phyloP scores from a whole-genome alignment of 768 basidiomycete genomes.

The Infundibulicybe gibba region DNA sequence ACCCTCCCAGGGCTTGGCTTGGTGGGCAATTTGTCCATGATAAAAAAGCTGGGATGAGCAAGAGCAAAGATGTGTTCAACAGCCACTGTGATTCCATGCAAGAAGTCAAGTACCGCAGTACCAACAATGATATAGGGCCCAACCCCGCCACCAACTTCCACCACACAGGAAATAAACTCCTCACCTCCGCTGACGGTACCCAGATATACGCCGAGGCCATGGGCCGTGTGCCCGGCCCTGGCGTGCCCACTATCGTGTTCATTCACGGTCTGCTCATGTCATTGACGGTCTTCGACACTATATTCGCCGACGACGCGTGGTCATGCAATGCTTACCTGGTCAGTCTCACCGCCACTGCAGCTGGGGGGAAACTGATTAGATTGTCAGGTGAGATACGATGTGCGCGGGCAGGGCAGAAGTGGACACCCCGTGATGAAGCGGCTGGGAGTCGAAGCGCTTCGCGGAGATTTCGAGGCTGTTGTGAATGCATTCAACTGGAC shows the following conservation, averaged over 20 bases:
- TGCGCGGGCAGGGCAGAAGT: not conserved
- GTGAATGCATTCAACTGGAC: not conserved
- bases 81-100: no score
- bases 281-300: not conserved
- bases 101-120: no score
- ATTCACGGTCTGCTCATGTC: not conserved
- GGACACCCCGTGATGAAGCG: not conserved
- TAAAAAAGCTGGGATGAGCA: no score
- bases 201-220: not conserved
- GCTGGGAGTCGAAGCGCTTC: not conserved
- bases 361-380: not conserved
- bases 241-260: constrained; percentile 7
- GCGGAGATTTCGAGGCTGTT: not conserved
- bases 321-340: not conserved
- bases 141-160: constrained; percentile 9
- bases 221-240: not conserved
- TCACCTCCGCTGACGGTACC: not conserved
- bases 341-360: not conserved
- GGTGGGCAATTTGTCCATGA: no score
- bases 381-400: not conserved
- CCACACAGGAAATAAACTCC: not conserved
- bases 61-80: no score
- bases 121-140: not conserved
- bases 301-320: not conserved
- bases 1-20: no score